A percentile compares a stretch with the other conserved stretches of the same genome.
Conservation (phyloP, 306 rosid species). For the Lotus japonicus region DNA sequence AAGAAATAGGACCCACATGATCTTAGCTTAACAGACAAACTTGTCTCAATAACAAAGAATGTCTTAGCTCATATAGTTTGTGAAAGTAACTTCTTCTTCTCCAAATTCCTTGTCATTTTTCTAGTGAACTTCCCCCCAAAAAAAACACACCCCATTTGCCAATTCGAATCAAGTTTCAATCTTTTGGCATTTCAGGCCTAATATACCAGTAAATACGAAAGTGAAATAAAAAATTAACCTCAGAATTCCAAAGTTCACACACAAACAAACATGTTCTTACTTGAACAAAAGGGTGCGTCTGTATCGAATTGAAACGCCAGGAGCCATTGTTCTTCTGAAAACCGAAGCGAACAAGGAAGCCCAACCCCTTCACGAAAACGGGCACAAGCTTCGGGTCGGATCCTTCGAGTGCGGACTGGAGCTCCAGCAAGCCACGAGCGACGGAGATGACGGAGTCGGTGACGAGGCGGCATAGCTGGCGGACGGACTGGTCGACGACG, state of each 20-base stretch:
- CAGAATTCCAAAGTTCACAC: neutral
- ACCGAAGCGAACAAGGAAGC: conserved; percentile 57
- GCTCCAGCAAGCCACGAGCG: conserved; percentile 55
- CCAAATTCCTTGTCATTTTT: neutral
- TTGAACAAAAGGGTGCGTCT: conserved; percentile 68
- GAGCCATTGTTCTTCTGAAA: conserved; percentile 44
- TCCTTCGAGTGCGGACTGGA: conserved; percentile 74
- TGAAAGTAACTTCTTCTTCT: no score
- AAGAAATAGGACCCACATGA: no score
- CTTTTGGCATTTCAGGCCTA: neutral
- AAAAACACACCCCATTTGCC: neutral
- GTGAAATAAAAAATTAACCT: neutral
- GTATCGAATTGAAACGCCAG: conserved; percentile 36
- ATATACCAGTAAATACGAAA: neutral
- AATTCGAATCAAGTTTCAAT: neutral
- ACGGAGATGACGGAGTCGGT: conserved; percentile 39
- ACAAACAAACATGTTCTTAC: conserved; percentile 9
- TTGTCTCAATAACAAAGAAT: no score
- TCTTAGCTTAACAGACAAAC: no score
- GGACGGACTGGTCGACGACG: conserved; percentile 79
- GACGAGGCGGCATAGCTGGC: conserved; percentile 79
- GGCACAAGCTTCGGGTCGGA: conserved; percentile 44
- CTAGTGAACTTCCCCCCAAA: neutral
- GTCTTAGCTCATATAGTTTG: no score
- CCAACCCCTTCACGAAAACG: conserved; percentile 71